Base-by-base conservation (phyloP, 2,329 filamentous ascomycete species). In the Hypoxylon sp. region DNA sequence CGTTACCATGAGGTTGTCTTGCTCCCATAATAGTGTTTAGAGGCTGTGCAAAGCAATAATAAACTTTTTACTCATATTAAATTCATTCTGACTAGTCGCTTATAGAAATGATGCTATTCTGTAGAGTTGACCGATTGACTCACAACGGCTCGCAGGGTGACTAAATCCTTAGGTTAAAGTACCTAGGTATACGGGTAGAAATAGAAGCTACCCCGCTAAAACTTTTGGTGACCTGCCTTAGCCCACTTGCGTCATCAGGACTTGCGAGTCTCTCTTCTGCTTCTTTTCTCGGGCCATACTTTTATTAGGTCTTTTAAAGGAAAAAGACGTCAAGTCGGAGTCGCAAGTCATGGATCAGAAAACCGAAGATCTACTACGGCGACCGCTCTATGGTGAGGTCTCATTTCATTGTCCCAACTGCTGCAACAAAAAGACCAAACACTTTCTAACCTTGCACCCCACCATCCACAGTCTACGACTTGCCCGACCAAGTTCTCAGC, bases 401-500 rank as follows among this genome's bases (percentile, higher is more conserved):
- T 25, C 53, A 40, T 57, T 44, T 37, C 11, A 20, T 11, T 17
- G 53, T 48, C 25, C 35, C 30, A 51, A 42, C 27, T 2, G 31
- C 56, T 30, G 46, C 37, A 20, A 20, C 25, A 27, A 64, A 72
- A 60, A n/a, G 22, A 6, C n/a, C 42, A 35, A 31, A 49, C 67
- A 46, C 51, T 54, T 48, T 70, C 70, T 69, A 70, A 71, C 65
- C 55, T 33, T 64, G 56, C 7, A 72, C 62, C 73, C 73, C 77
- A 70, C 64, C 53, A 64, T 17, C 33, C 42, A 66, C 78, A 94
- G 92, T 95, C 64, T 98, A 95, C 80, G 91, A 97, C 79, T 87
- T 98, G 25, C 93, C 94, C 0, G 83, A 86, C 66, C 89, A 94
- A 77, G 86, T 97, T 51, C 84, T 97, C 37, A 83, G 85, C 58